Base-by-base conservation (phyloP, 2,329 filamentous ascomycete genomes). In the Clonostachys byssicola region DNA sequence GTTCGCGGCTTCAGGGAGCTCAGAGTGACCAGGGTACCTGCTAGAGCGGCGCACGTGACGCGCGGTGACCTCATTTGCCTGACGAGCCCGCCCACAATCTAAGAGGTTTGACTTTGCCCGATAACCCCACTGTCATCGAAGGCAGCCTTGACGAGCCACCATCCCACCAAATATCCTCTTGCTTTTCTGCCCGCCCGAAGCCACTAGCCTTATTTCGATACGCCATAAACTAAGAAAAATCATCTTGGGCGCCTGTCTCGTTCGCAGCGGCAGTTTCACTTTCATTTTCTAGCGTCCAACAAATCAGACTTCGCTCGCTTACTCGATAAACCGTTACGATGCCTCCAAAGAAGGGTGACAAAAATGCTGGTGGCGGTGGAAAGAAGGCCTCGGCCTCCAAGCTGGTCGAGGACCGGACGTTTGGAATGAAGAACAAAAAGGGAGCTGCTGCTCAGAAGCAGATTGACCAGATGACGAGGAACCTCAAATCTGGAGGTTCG, bases 401-500 rank as follows among this genome's bases (percentile, higher is more conserved):
- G 72, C 61, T 76, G 41, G 88, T 91, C 53, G 90, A 94, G 53
- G 94, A 99, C 77, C 94, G 92, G 74, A 96, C 94, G 43, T 99
- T 99, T 78, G 94, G 94, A 60, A 97, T 99, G 94, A 99, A 99
- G 75, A 99, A 99, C 66, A 99, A 99, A 77, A 99, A 96, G 78
- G 94, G 94, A 57, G 87, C 83, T 48, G 85, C 83, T 45, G 92
- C 91, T 47, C 89, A 97, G 72, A 95, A 85, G 70, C 83, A 92
- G 57, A 97, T 99, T 64, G 86, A 88, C 49, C 88, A 91, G 60
- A 81, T 99, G 66, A 74, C 85, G 56, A 80, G 85, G 42, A 86
- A 91, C 59, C 80, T 85, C 45, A 83, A 86, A 56, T 78, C 80
- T 48, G 85, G 86, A 57, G 89, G 90, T 51, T 86, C 79, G n/a